Evolutionary conservation across 2,329 filamentous ascomycete species (phyloP).

Genomic region (Lasiodiplodia theobromae): DNA sequence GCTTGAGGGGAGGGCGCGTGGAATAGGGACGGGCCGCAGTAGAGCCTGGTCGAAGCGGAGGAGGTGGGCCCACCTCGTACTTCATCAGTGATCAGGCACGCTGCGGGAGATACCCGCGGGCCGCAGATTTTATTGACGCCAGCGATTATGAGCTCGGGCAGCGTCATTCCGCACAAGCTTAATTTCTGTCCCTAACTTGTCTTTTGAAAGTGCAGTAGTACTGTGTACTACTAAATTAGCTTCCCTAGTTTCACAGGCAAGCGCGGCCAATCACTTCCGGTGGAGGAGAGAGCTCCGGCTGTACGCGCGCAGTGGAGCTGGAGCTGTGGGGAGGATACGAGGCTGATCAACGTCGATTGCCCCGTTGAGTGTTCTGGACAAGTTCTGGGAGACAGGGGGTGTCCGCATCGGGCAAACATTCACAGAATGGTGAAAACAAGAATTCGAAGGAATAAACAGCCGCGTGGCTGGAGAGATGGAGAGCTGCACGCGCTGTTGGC

Average conservation of each 20-base stretch:
- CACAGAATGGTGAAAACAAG: not conserved
- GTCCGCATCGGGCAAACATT: not conserved
- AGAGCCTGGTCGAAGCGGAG: not conserved
- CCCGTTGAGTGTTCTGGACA: not conserved
- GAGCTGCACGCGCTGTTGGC: not conserved
- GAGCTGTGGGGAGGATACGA: conserved; percentile 11
- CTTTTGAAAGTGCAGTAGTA: no score
- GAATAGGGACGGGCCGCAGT: conserved; percentile 11
- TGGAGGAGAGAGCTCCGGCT: not conserved
- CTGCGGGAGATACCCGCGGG: conserved; percentile 8
- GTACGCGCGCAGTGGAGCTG: not conserved
- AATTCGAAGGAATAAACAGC: not conserved
- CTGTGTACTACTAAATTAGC: no score
- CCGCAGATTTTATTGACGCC: conserved; percentile 3
- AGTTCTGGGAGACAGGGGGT: not conserved
- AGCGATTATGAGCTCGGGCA: not conserved
- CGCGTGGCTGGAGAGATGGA: no score
- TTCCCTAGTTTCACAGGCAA: not conserved
- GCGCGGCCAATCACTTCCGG: not conserved
- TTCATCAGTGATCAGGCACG: not conserved
- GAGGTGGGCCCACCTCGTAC: conserved; percentile 15
- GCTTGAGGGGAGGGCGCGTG: not conserved
- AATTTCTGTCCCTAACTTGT: no score
- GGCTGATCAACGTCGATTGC: not conserved
- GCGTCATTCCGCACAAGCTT: not conserved